Evolutionary conservation across 2,329 filamentous ascomycete species (phyloP).

Genomic region (Monilinia laxa): DNA sequence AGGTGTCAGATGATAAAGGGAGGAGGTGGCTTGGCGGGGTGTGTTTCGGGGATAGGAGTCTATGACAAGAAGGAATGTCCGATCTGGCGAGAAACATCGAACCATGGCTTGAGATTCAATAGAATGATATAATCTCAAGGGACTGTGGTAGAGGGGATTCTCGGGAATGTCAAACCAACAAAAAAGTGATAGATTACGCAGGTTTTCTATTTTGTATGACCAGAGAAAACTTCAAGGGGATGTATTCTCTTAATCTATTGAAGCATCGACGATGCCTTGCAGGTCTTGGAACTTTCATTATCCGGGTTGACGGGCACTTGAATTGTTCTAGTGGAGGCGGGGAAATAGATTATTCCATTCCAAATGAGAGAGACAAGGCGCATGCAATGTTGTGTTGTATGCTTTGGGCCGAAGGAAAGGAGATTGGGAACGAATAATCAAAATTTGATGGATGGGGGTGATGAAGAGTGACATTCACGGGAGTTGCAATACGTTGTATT

Average conservation of each 20-base stretch:
- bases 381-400: constrained; percentile 16
- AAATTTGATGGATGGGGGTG: neutral
- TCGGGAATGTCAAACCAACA: neutral
- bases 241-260: constrained; percentile 8
- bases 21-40: neutral
- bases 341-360: neutral
- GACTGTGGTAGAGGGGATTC: neutral
- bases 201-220: neutral
- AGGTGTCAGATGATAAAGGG: constrained; percentile 15
- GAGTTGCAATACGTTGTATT: neutral
- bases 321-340: neutral
- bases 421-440: neutral
- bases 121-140: neutral
- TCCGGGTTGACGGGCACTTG: constrained; percentile 16
- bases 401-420: constrained; percentile 1
- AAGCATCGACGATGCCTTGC: constrained; percentile 18
- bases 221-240: neutral
- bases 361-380: neutral
- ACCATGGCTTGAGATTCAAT: neutral
- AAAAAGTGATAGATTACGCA: constrained; percentile 20
- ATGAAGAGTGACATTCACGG: neutral
- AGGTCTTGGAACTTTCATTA: constrained; percentile 10
- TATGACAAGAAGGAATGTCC: constrained; percentile 7
- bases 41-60: constrained; percentile 3
- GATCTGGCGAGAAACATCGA: constrained; percentile 14